Evolutionary conservation across 805 yeast genomes (phyloP), one percentile per base, ranked within the genome.

Genomic region (Sungouiozyma intestinalis): DNA sequence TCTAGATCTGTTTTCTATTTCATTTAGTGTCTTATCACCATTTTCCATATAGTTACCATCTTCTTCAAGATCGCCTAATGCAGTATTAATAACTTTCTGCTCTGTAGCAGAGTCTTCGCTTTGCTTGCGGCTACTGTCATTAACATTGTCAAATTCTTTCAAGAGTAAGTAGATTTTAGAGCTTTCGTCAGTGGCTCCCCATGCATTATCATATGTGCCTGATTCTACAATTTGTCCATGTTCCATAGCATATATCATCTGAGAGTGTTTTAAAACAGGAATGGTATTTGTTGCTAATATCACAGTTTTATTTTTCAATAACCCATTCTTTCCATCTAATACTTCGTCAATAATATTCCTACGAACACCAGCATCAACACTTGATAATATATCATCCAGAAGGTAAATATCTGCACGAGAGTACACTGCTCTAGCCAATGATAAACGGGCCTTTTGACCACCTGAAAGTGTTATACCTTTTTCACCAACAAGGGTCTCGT

Each of bases 361-460:
- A 36, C 81, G 77, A 39, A 80, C 87, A 54, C 79, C 79, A 2
- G 83, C 77, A 63, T 80, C 87, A 16, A 80, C 87, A 2, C 86
- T 86, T 48, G 81, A 73, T 43, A 80, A 63, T 19, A 80, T 68
- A 54, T 80, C 87, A 62, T 80, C 87, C 41, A 80, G 49, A 33
- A 80, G 54, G 45, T 74, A 72, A 5, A 79, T 65, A 57, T 79
- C 83, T 2, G 73, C 68, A 41, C 77, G 63, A 0, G 83, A 62
- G 53, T 80, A 80, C 3, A 80, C 80, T 0, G 85, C 84, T 52
- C 87, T 70, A 0, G 86, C 86, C 35, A 80, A 62, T 13, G 79
- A 71, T 21, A 80, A 61, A 56, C 87, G 60, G 0, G 81, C 81
- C 53, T 74, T 77, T 53, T 77, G 83, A 7, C 83, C 81, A 32